Evolutionary conservation across 345 rosid genomes (phyloP).

Genomic region (Camelina hispida): DNA sequence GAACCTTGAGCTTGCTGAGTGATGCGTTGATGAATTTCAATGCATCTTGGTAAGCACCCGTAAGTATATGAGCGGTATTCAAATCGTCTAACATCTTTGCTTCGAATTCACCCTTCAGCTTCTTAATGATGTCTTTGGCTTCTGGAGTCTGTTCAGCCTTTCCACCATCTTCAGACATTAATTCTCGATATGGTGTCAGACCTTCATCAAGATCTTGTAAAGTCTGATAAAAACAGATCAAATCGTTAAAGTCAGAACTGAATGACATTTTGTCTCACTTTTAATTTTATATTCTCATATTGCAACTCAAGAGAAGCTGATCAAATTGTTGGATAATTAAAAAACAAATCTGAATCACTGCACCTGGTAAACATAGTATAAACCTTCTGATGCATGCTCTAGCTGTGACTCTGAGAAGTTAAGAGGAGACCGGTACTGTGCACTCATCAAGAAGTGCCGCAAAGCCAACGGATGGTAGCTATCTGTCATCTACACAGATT

Average conservation of each 20-base stretch:
- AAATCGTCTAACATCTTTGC: conserved; percentile 82
- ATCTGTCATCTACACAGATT: conserved; percentile 59
- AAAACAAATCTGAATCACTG: conserved; percentile 25
- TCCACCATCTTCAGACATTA: conserved; percentile 41
- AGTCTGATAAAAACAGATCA: conserved; percentile 54
- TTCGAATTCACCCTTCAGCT: conserved; percentile 63
- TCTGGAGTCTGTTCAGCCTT: conserved; percentile 51
- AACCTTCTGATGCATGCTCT: conserved; percentile 72
- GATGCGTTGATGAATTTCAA: conserved; percentile 76
- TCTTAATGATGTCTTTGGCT: conserved; percentile 59
- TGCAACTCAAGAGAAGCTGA: neutral
- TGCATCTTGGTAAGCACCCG: conserved; percentile 84
- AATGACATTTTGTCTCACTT: neutral
- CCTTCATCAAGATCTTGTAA: conserved; percentile 78
- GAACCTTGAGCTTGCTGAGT: conserved; percentile 68
- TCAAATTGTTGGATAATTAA: neutral
- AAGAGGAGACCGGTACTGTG: conserved; percentile 86
- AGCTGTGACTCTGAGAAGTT: conserved; percentile 65
- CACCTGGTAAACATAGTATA: conserved; percentile 89
- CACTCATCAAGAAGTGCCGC: conserved; percentile 83
- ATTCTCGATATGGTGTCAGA: conserved; percentile 54
- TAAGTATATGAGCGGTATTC: conserved; percentile 74
- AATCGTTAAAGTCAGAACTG: neutral
- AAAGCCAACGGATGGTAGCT: conserved; percentile 81
- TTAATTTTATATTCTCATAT: neutral